Base-by-base conservation (phyloP, 495 filamentous ascomycete species). In the Lepraria neglecta region DNA sequence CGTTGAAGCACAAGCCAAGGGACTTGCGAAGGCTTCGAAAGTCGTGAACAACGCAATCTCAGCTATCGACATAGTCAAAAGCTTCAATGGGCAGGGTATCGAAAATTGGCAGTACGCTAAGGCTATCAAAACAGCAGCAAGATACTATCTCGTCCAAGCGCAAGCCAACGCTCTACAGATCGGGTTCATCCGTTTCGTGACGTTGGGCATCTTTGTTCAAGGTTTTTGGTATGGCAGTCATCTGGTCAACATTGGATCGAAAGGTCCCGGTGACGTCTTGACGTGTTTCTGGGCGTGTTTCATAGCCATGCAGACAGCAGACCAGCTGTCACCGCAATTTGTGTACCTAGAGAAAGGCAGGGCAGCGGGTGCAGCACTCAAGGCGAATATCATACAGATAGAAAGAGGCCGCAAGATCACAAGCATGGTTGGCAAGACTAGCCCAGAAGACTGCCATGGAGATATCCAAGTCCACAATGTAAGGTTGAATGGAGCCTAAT, bases 171-270 rank as follows among this genome's bases (percentile, higher is more conserved):
- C 88, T 6, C 65, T 82, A 1, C 90, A 95, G 68, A 82, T 88
- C 59, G 83, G 85, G 1, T 80, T 88, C 50, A 78, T 88, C 47
- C 85, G 86, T 47, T 78, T 95, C 64, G 81, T 89, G 74, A 86
- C 85, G 40, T 80, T 91, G 17, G 78, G 78, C 3, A 87, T 97
- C 74, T 96, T 97, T 59, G 87, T 95, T 1, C 83, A 91, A 65
- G 92, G 92, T 0, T 97, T 98, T 66, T 97, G 89, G 83, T 95
- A 91, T 70, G 92, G 91, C 0, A 82, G 84, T 55, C 72, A 79
- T 1, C 76, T 95, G 7, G 83, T 91, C 21, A 72, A 72, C 12
- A 69, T 73, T 7, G 80, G 78, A 3, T 69, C 79, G 19, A 73
- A 83, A 44, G 78, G 78, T 15, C 74, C 90, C 0, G 92, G 87